Conservation (phyloP, 257 asterid genomes). For the Forsythia viridissima region DNA sequence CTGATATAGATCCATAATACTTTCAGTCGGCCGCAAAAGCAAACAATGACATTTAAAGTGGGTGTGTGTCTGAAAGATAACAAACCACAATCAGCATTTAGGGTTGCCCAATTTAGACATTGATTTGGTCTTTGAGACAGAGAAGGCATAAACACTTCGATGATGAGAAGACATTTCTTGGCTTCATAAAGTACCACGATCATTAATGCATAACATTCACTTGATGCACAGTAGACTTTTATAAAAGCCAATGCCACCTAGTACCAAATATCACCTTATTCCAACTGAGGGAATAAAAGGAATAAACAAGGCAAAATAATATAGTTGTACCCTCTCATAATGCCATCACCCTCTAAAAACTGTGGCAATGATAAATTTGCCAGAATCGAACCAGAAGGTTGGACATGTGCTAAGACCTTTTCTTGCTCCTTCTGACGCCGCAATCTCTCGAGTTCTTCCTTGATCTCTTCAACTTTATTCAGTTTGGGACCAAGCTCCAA, state of each 20-base stretch:
- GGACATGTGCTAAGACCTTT: constrained; percentile 57
- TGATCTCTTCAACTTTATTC: constrained; percentile 79
- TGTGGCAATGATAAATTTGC: constrained; percentile 83
- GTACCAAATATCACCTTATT: constrained; percentile 19
- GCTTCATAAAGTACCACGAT: neutral
- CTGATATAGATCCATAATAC: neutral
- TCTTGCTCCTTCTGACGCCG: constrained; percentile 69
- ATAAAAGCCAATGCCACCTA: constrained; percentile 3
- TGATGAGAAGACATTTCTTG: neutral
- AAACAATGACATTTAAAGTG: constrained; percentile 4
- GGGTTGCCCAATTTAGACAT: neutral
- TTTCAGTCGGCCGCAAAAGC: neutral
- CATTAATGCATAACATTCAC: neutral
- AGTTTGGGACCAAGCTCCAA: constrained; percentile 89
- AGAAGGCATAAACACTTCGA: neutral
- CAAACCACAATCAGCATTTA: constrained; percentile 14
- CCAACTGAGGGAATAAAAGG: constrained; percentile 17
- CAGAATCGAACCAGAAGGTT: constrained; percentile 75
- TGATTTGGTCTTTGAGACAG: neutral
- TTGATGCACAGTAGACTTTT: neutral
- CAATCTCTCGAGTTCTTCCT: constrained; percentile 90
- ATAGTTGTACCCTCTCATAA: constrained; percentile 76
- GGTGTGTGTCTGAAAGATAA: constrained; percentile 15
- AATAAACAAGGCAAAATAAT: constrained; percentile 13
- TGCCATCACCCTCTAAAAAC: constrained; percentile 79